A percentile compares a stretch with the other conserved stretches of the same genome.
phyloP scores from a whole-genome alignment of 305 asterid genomes.

The Ilex paraguariensis region DNA sequence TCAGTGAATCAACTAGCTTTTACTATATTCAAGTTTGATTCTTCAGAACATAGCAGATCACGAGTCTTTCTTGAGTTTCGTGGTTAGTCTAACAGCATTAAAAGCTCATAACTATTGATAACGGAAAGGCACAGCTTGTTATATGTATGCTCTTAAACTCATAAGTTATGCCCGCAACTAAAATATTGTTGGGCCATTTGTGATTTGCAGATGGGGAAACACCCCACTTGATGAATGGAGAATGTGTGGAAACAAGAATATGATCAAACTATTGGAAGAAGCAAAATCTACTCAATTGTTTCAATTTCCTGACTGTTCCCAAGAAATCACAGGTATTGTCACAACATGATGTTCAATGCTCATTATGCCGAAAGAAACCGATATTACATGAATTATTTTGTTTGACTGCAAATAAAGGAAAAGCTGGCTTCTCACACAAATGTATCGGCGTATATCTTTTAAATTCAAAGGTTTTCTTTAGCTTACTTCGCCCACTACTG shows the following conservation, averaged over 20 bases:
- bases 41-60: no score
- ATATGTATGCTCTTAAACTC: not conserved
- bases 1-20: no score
- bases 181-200: slow-evolving; percentile 6
- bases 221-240: slow-evolving; percentile 71
- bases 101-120: no score
- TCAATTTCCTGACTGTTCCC: slow-evolving; percentile 29
- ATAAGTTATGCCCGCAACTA: not conserved
- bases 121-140: no score
- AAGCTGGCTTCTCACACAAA: not conserved
- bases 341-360: not conserved
- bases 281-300: slow-evolving; percentile 44
- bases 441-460: not conserved
- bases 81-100: no score
- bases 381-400: no score
- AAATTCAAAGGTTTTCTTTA: no score
- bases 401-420: no score
- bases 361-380: not conserved
- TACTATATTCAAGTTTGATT: no score
- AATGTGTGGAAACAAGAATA: slow-evolving; percentile 58
- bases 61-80: no score
- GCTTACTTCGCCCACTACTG: not conserved
- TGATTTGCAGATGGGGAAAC: slow-evolving; percentile 61
- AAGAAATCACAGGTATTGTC: slow-evolving; percentile 46
- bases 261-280: slow-evolving; percentile 58